phyloP scores from a whole-genome alignment of 2,329 filamentous ascomycete species.

The Claviceps sp. region DNA sequence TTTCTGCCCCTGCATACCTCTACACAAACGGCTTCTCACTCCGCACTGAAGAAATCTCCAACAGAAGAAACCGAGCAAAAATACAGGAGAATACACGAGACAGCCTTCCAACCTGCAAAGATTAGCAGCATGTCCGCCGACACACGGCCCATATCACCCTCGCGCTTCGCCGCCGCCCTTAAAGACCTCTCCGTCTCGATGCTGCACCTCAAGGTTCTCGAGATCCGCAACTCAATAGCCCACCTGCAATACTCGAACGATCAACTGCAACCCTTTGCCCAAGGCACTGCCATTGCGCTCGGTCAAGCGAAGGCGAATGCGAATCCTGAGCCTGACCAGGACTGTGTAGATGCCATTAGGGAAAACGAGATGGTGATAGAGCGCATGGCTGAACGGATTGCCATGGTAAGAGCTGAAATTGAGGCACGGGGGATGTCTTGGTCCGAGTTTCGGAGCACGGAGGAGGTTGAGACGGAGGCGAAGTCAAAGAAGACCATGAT shows the following conservation, averaged over 20 bases:
- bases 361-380: slow-evolving; percentile 59
- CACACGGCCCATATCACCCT: slow-evolving; percentile 44
- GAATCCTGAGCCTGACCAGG: slow-evolving; percentile 39
- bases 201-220: slow-evolving; percentile 62
- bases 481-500: slow-evolving; percentile 3
- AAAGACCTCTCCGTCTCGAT: slow-evolving; percentile 50
- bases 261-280: slow-evolving; percentile 56
- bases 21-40: too few relatives aligned
- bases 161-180: slow-evolving; percentile 54
- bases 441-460: slow-evolving; percentile 39
- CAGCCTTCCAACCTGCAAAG: too few relatives aligned
- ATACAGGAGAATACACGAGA: not conserved
- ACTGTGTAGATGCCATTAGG: slow-evolving; percentile 59
- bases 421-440: slow-evolving; percentile 42
- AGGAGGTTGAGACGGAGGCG: slow-evolving; percentile 25
- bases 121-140: slow-evolving; percentile 44
- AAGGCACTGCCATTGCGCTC: slow-evolving; percentile 27
- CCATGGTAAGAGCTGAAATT: slow-evolving; percentile 51
- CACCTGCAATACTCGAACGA: slow-evolving; percentile 64
- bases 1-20: too few relatives aligned
- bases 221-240: slow-evolving; percentile 60
- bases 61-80: not conserved
- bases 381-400: slow-evolving; percentile 53
- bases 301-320: slow-evolving; percentile 7
- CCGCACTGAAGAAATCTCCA: too few relatives aligned